These are phyloP conservation scores for Echites panduratus DNA, from an alignment of 257 asterid species.

Conservation along the genomic window DNA sequence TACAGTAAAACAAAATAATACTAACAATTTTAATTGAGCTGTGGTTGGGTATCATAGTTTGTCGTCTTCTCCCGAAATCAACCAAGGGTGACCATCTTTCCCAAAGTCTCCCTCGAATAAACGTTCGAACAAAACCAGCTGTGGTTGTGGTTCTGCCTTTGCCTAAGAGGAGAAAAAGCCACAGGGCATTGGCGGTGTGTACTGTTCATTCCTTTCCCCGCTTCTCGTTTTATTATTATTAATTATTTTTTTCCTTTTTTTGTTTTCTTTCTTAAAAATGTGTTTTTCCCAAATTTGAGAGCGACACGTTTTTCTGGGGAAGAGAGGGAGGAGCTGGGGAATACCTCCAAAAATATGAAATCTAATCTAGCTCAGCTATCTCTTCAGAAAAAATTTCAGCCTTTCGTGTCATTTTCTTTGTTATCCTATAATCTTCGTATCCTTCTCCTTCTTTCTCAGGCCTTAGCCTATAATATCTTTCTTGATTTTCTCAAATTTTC, in stretches of 20 bases:
- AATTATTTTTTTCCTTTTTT: too few species aligned
- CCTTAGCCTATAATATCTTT: not conserved
- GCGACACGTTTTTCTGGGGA: not conserved
- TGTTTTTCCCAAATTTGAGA: not conserved
- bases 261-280: not conserved
- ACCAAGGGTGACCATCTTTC: not conserved
- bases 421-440: slow-evolving; percentile 16
- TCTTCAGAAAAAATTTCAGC: slow-evolving; percentile 20
- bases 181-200: not conserved
- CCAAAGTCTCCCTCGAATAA: not conserved
- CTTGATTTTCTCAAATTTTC: not conserved
- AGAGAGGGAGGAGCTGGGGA: not conserved
- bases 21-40: too few species aligned
- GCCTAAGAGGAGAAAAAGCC: not conserved
- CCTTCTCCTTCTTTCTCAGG: not conserved
- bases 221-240: not conserved
- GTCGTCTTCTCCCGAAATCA: not conserved
- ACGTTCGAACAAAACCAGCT: too few species aligned
- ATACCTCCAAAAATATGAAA: slow-evolving; percentile 4
- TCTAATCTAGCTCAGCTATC: slow-evolving; percentile 15
- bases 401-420: slow-evolving; percentile 34
- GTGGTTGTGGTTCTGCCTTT: not conserved
- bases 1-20: too few species aligned
- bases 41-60: too few species aligned
- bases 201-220: not conserved